Evolutionary conservation across 2,329 filamentous ascomycete genomes (phyloP).

Genomic region (Claviceps purpurea): DNA sequence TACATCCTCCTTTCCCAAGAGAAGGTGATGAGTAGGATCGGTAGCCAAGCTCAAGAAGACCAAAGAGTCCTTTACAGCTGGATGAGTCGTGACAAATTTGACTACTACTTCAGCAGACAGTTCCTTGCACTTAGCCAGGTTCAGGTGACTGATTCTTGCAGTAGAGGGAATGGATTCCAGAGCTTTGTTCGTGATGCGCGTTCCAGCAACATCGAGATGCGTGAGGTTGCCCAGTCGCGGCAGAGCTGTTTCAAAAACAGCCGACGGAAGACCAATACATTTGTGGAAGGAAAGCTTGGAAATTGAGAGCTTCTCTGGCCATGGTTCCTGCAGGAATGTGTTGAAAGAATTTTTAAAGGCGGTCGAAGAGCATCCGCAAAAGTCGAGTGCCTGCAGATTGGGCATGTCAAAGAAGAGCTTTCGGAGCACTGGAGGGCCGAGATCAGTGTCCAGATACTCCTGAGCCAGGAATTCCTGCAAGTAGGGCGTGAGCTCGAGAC

Average conservation of each 20-base stretch:
- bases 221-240: conserved; percentile 59
- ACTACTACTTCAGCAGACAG: conserved; percentile 54
- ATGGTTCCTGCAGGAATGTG: conserved; percentile 36
- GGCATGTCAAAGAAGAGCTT: conserved; percentile 59
- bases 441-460: conserved; percentile 68
- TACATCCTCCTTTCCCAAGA: conserved; percentile 54
- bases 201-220: conserved; percentile 69
- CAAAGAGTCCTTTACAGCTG: conserved; percentile 49
- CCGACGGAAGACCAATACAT: conserved; percentile 55
- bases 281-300: conserved; percentile 64
- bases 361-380: conserved; percentile 60
- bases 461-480: conserved; percentile 68
- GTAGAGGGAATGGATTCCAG: conserved; percentile 57
- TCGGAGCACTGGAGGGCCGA: conserved; percentile 51
- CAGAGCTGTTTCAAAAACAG: conserved; percentile 55
- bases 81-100: conserved; percentile 57
- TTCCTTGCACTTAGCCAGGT: conserved; percentile 61
- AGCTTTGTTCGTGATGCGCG: conserved; percentile 59
- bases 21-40: conserved; percentile 58
- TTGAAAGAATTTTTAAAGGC: conserved; percentile 54
- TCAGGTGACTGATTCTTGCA: conserved; percentile 63
- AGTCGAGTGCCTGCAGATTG: conserved; percentile 54
- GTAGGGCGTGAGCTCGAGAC: conserved; percentile 57
- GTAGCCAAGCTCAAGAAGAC: conserved; percentile 61
- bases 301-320: conserved; percentile 44